A percentile compares a stretch with the other conserved stretches of the same genome.
Conservation (phyloP, 345 rosid species). For the Citrus glauca region DNA sequence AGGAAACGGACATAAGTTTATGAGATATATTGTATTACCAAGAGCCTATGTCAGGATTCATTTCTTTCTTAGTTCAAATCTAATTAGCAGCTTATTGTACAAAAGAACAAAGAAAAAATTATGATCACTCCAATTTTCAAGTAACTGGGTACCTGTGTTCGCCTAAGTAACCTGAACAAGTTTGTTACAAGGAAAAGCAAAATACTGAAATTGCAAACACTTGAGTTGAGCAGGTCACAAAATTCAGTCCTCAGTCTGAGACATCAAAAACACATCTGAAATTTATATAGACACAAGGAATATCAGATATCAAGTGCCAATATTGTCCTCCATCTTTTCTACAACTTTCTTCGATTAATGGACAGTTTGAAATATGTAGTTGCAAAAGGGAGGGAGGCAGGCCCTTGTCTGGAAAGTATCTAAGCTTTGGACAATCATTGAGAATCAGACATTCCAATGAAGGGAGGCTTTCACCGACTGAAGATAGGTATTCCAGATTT, state of each 20-base stretch:
- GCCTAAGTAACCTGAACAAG: no score
- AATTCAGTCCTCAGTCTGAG: not conserved
- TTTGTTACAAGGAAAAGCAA: not conserved
- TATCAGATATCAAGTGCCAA: conserved; percentile 12
- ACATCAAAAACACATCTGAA: not conserved
- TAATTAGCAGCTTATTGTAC: no score
- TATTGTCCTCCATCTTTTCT: conserved; percentile 4
- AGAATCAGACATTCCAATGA: conserved; percentile 13
- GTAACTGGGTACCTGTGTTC: no score
- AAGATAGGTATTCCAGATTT: conserved; percentile 5
- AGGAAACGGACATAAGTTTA: no score
- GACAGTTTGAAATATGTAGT: conserved; percentile 8
- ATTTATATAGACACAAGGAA: conserved; percentile 8
- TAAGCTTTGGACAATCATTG: conserved; percentile 14
- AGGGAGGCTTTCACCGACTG: conserved; percentile 5
- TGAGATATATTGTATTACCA: no score
- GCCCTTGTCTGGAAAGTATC: conserved; percentile 10
- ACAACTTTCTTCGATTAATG: conserved; percentile 13
- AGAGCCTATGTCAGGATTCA: no score
- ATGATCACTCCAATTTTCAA: no score
- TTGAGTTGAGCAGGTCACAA: not conserved
- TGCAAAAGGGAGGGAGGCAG: conserved; percentile 11
- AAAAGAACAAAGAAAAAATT: no score
- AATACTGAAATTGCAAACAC: not conserved
- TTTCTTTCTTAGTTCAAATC: no score